Evolutionary conservation across 2,329 filamentous ascomycete genomes (phyloP), one percentile per base, ranked within the genome.

Genomic region (Falciphora oryzae): DNA sequence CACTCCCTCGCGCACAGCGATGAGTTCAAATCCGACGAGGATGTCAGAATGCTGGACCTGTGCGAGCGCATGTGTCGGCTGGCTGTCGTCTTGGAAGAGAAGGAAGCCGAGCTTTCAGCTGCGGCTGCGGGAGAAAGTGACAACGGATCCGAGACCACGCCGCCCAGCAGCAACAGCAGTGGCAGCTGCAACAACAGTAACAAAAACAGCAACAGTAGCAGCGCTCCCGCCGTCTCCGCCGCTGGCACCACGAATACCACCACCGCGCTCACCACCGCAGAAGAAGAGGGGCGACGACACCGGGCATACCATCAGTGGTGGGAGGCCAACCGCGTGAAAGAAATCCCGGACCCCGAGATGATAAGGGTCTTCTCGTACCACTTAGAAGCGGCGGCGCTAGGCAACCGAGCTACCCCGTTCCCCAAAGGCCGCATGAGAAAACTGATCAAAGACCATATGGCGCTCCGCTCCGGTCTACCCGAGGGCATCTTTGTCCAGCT

Each of bases 401-500:
- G 10, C 6, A 64, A 65, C 2, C 13, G 44, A 18, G 18, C 7
- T 11, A 8, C 5, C 63, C 44, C 62, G 11, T 64, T 72, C 3
- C 68, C 62, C 1, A 70, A 67, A 4, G 78, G 78, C 44, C 78
- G 82, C 3, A 83, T 84, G 77, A 81, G 78, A 67, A 73, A 77
- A 31, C 69, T 85, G 7, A 74, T 81, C 29, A 76, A 71, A 6
- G 81, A 85, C 64, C 68, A 83, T 11, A 75, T 78, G 1, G 77
- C 73, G 1, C 71, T 85, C 56, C 74, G 75, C 25, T 78, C 79
- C 0, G 76, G 77, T 4, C 74, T 85, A 0, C 82, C 83, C 1
- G 76, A 79, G 11, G 82, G 82, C 3, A 83, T 85, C 28, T 84
- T 78, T 65, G 76, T 85, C 27, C 76, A 78, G 11, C 76, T 83